A percentile compares a stretch with the other conserved stretches of the same genome.
phyloP scores from a whole-genome alignment of 805 yeast genomes.

The Saccharomyces kudriavzevii region DNA sequence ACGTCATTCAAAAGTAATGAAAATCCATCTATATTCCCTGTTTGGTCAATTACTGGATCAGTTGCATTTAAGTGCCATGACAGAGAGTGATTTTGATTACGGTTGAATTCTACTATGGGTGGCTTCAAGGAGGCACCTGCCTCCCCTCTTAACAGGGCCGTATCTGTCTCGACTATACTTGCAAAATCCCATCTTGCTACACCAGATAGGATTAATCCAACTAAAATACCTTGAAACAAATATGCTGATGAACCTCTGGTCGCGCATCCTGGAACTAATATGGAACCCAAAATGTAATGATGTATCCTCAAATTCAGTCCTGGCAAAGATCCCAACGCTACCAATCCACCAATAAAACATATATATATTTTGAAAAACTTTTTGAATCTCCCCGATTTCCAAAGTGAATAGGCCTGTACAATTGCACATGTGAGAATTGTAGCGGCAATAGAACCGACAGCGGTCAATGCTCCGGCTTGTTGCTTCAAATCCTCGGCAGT shows the following conservation, averaged over 20 bases:
- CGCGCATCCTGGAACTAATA: slow-evolving; percentile 76
- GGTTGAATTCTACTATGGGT: slow-evolving; percentile 35
- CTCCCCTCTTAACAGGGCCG: slow-evolving; percentile 62
- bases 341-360: slow-evolving; percentile 36
- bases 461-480: slow-evolving; percentile 69
- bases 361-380: slow-evolving; percentile 51
- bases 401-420: slow-evolving; percentile 68
- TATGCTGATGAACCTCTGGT: slow-evolving; percentile 65
- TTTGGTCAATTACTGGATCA: slow-evolving; percentile 10
- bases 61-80: slow-evolving; percentile 25
- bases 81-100: slow-evolving; percentile 12
- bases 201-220: slow-evolving; percentile 79
- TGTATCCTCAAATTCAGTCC: slow-evolving; percentile 69
- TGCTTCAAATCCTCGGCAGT: slow-evolving; percentile 60
- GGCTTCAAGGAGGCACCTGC: slow-evolving; percentile 48
- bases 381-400: slow-evolving; percentile 67
- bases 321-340: slow-evolving; percentile 44
- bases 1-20: slow-evolving; percentile 72
- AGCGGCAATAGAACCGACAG: slow-evolving; percentile 45
- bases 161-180: slow-evolving; percentile 71
- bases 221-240: slow-evolving; percentile 72
- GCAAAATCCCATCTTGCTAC: slow-evolving; percentile 91
- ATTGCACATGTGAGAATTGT: slow-evolving; percentile 47
- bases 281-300: slow-evolving; percentile 72
- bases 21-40: slow-evolving; percentile 38